These are phyloP conservation scores for Poterioochromonas sp. DNA, from an alignment of 352 stramenopile species.

Conservation along the genomic window DNA sequence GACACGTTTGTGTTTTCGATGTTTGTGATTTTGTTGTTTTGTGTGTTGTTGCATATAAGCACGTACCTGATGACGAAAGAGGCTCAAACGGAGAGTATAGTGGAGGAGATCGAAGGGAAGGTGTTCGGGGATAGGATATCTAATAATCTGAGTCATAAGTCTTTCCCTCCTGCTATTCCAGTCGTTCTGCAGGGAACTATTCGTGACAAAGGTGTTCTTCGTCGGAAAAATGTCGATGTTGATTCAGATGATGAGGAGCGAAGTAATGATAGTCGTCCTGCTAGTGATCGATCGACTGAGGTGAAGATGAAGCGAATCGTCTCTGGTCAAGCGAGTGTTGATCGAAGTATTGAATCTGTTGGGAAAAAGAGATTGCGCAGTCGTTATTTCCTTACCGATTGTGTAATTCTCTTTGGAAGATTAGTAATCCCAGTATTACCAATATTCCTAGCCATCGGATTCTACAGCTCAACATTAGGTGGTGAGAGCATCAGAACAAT, in stretches of 20 bases:
- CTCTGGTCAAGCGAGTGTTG: background rate
- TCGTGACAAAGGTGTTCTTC: no score
- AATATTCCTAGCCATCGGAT: background rate
- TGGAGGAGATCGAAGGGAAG: no score
- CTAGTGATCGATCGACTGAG: no score
- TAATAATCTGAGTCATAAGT: no score
- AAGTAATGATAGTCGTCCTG: no score
- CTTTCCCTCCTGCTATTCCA: no score
- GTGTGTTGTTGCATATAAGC: background rate
- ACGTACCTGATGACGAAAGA: background rate
- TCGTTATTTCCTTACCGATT: background rate
- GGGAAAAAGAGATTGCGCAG: background rate
- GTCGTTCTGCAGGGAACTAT: no score
- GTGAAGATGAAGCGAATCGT: background rate
- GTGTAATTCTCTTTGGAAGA: background rate
- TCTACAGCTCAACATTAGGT: background rate
- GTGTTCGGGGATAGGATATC: no score
- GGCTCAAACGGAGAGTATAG: no score
- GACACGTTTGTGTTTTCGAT: background rate
- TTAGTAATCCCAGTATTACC: background rate
- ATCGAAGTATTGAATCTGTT: background rate
- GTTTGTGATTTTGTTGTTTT: background rate
- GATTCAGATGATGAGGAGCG: no score
- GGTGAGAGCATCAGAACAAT: background rate
- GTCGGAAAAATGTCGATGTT: no score